Percentiles rank a stretch among this genome's conserved stretches.
Evolutionary conservation across 805 yeast genomes (phyloP).

Genomic region (Ogataea philodendri): DNA sequence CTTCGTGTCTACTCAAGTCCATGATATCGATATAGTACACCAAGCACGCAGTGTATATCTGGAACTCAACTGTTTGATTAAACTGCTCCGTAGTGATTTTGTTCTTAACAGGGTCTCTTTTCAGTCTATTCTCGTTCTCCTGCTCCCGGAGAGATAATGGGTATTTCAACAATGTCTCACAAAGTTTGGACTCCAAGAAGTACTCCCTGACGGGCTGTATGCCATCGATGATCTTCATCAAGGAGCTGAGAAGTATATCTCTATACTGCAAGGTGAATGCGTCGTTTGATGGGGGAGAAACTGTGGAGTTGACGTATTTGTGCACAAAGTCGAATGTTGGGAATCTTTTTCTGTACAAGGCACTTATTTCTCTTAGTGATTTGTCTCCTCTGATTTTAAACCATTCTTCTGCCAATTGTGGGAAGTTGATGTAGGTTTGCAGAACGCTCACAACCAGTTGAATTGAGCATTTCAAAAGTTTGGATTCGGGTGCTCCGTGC

Average conservation of each 20-base stretch:
- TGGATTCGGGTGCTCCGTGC: conserved; percentile 14
- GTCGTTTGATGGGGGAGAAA: conserved; percentile 9
- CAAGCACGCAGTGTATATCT: conserved; percentile 11
- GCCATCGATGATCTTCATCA: conserved; percentile 14
- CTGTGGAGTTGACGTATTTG: conserved; percentile 9
- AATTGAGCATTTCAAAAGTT: conserved; percentile 12
- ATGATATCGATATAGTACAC: conserved; percentile 15
- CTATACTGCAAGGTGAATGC: conserved; percentile 9
- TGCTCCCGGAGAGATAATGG: conserved; percentile 15
- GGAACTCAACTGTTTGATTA: conserved; percentile 13
- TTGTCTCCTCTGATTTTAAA: conserved; percentile 13
- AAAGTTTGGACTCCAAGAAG: conserved; percentile 15
- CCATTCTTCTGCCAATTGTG: conserved; percentile 21
- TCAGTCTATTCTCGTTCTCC: conserved; percentile 12
- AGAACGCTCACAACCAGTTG: conserved; percentile 15
- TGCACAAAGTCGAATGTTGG: conserved; percentile 23
- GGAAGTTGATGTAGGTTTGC: conserved; percentile 15
- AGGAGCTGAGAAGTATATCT: conserved; percentile 9
- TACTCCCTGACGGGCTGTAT: conserved; percentile 10
- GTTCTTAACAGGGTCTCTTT: conserved; percentile 15
- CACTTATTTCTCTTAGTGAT: conserved; percentile 6
- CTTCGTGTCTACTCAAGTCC: conserved; percentile 10
- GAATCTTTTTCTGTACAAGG: conserved; percentile 6
- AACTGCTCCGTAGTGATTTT: conserved; percentile 18
- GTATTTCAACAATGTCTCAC: conserved; percentile 15